Base-by-base conservation (phyloP, 148 eudicot genomes). In the Fagopyrum tataricum region DNA sequence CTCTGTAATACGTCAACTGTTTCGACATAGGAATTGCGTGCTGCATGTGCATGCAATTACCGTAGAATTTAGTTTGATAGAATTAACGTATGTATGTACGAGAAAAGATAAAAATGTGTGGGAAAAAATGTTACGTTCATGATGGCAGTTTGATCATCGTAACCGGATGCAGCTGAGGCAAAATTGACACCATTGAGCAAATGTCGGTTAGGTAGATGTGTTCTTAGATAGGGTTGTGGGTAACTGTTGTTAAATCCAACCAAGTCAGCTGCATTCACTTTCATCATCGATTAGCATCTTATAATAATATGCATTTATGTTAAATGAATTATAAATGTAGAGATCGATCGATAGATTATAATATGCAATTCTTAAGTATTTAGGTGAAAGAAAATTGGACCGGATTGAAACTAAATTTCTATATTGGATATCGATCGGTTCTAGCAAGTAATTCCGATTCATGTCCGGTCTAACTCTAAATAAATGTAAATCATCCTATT, bases 161-260 rank as follows among this genome's bases (percentile, higher is more conserved):
- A 96, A 26, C 99, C 99, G 10, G 99, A 82, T 44, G 79, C 99
- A 75, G 99, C 99, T 26, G 99, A 95, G 23, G 92, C 99, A 62
- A 96, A 96, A 73, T 96, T 96, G 78, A 89, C 85, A 17, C 99
- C 99, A 42, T 84, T 75, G 4, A 87, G 92, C 74, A 96, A 92
- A 79, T 86, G 89, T 44, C 86, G 85, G 13, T 91, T 59, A 0
- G 96, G 84, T 66, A 97, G 93, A 61, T 90, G 84, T 41, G 96
- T 96, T 87, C 97, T 95, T 9, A 95, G 83, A 76, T 95, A 95
- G 15, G 99, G 87, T 5, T 91, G 87, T 41, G 99, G 86, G 70
- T 87, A 90, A 7, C 62, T 84, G 11, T 31, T 64, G 8, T 31
- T 64, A 74, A 95, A 95, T 1, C 97, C 97, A 48, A 95, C 74